These are phyloP conservation scores for Brettanomyces bruxellensis DNA, from an alignment of 805 yeast genomes.

Conservation along the genomic window DNA sequence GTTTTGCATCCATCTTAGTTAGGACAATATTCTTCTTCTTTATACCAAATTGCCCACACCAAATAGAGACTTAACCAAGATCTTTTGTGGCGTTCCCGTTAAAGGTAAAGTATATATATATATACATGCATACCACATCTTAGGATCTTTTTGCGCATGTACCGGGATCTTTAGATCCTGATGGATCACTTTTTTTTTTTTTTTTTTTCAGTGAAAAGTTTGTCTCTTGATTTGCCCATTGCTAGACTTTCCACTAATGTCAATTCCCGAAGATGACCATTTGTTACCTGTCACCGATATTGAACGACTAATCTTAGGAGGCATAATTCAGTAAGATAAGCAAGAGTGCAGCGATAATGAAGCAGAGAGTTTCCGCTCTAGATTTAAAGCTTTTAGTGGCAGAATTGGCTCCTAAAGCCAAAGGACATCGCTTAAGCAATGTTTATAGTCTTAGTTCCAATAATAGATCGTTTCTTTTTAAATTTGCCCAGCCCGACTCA, in stretches of 20 bases:
- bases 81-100: too few relatives aligned
- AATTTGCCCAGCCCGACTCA: conserved; percentile 77
- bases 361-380: conserved; percentile 82
- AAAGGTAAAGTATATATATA: too few relatives aligned
- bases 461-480: conserved; percentile 63
- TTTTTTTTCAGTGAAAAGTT: not conserved
- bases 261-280: too few relatives aligned
- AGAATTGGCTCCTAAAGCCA: conserved; percentile 52
- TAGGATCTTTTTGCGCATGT: too few relatives aligned
- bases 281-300: too few relatives aligned
- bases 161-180: too few relatives aligned
- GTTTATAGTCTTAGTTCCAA: conserved; percentile 74
- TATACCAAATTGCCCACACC: too few relatives aligned
- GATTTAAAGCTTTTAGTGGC: conserved; percentile 65
- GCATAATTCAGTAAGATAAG: not conserved
- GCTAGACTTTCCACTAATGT: too few relatives aligned
- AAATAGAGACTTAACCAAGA: too few relatives aligned
- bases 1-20: conserved; percentile 14
- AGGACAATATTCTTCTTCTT: too few relatives aligned
- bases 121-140: too few relatives aligned
- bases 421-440: conserved; percentile 69
- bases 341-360: conserved; percentile 11
- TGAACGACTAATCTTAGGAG: too few relatives aligned
- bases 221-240: not conserved
- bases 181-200: not conserved